Evolutionary conservation across 78 protist genomes (phyloP), one percentile per base, ranked within the genome.

Genomic region (Polysphondylium violaceum): DNA sequence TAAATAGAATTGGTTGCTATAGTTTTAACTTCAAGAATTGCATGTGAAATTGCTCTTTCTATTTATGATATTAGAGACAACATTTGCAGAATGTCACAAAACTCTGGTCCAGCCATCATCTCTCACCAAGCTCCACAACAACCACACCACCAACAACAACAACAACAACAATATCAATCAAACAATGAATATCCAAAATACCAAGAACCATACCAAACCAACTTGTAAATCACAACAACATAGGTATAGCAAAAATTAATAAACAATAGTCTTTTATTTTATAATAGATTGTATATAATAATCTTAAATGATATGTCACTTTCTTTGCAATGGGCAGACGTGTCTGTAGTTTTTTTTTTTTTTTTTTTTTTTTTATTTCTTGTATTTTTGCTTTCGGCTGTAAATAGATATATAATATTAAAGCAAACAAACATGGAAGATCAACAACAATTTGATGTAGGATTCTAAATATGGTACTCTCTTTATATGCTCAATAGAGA

Each of bases 21-120:
- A 17, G 41, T 64, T 51, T 53, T 79, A 23, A 58, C 25, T 1
- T 65, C 77, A 16, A 69, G 89, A 65, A 55, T 79, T 38, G 55
- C 17, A 9, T 64, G 58, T 25, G 89, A 79, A 41, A 23, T 79
- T 9, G 51, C 68, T 36, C 40, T 79, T 36, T 79, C 89, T 23
- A 41, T 79, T 23, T 79, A 53, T 21, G 88, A 79, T 47, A 79
- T 79, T 50, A 67, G 77, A 67, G 89, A 79, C 61, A 65, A 67
- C 23, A 55, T 79, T 29, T 67, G 67, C 87, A 76, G 50, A 59
- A 31, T 50, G 0, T 19, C 81, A 9, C 53, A 11, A 17, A 63
- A 31, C 51, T n/a, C 71, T 19, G 86, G 71, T 7, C 73, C 72
- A 76, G 19, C 50, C 50, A 64, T 64, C 6, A 31, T 36, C 65